A percentile compares a stretch with the other conserved stretches of the same genome.
These are phyloP conservation scores for Metarhizium guizhouense DNA, from an alignment of 2,329 filamentous ascomycete genomes.

Conservation along the genomic window DNA sequence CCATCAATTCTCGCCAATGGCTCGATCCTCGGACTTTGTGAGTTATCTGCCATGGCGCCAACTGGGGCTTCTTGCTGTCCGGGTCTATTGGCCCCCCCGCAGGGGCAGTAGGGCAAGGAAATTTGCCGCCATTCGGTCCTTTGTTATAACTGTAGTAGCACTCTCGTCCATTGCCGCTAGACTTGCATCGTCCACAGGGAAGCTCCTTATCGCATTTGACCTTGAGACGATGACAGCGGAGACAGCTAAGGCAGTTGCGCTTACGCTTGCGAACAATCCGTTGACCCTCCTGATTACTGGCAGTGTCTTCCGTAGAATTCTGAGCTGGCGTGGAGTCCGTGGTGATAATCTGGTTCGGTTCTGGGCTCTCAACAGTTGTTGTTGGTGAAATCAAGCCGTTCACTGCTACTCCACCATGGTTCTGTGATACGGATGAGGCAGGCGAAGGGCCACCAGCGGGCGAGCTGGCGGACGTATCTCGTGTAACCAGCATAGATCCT, in stretches of 20 bases:
- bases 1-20: conserved; percentile 27
- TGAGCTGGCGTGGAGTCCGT: conserved; percentile 5
- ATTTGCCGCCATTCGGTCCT: conserved; percentile 25
- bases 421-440: conserved; percentile 9
- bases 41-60: conserved; percentile 24
- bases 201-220: conserved; percentile 29
- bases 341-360: conserved; percentile 10
- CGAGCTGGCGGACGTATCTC: neutral
- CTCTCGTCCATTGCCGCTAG: conserved; percentile 24
- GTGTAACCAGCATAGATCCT: neutral
- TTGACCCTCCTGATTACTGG: conserved; percentile 4
- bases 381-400: conserved; percentile 21
- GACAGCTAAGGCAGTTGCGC: conserved; percentile 25
- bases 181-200: conserved; percentile 24
- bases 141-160: conserved; percentile 30
- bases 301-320: conserved; percentile 2
- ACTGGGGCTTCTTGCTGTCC: conserved; percentile 14
- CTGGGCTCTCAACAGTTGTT: conserved; percentile 19
- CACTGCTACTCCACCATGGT: conserved; percentile 7
- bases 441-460: neutral
- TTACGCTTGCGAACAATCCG: conserved; percentile 25
- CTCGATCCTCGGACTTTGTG: conserved; percentile 25
- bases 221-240: conserved; percentile 27
- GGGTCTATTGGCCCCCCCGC: conserved; percentile 14
- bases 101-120: conserved; percentile 20